Base-by-base conservation (phyloP, 176 grass and related monocot species). In the Phoenix roebelenii region DNA sequence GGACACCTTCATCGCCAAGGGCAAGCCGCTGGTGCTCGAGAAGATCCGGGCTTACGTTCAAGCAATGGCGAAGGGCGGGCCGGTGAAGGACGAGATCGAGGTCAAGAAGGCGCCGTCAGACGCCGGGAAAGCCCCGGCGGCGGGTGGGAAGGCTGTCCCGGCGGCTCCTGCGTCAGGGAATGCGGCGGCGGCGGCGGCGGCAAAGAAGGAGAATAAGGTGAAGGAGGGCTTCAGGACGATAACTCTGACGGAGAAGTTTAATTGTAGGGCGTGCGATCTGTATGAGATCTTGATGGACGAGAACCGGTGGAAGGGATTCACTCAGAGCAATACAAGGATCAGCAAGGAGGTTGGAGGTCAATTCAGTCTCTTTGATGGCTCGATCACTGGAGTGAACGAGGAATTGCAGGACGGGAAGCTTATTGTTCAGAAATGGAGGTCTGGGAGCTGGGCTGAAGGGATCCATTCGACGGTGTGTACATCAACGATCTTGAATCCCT, bases 211-310 rank as follows among this genome's bases (percentile, higher is more conserved):
- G 35, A 12, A 35, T 5, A 35, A 44, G 7, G 1, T 23, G 16
- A 98, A 88, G 65, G 87, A 98, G 30, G 93, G 93, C 7, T 98
- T 98, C 73, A 92, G 85, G 71, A 89, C 63, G 18, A 92, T 98
- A 54, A 72, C 78, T 51, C 32, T 98, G 69, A 92, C 81, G 0
- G 93, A 98, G 84, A 91, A 86, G 52, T 98, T 98, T 57, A 81
- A 89, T 52, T 98, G 87, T 67, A 82, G 87, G 17, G 66, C 93
- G 0, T 85, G 76, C 25, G 81, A 92, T 65, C 55, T 98, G 15
- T 98, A 98, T 55, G 93, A 98, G 70, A 92, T 98, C 68, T 51
- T 98, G 70, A 85, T 98, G 84, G 93, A 98, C 59, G 93, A 98
- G 76, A 98, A 89, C 73, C 70, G 93, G 28, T 98, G 93, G 93